Percentiles rank a stretch among this genome's conserved stretches.
Conservation (phyloP, 2,329 filamentous ascomycete species). For the Hymenoscyphus albidus region DNA sequence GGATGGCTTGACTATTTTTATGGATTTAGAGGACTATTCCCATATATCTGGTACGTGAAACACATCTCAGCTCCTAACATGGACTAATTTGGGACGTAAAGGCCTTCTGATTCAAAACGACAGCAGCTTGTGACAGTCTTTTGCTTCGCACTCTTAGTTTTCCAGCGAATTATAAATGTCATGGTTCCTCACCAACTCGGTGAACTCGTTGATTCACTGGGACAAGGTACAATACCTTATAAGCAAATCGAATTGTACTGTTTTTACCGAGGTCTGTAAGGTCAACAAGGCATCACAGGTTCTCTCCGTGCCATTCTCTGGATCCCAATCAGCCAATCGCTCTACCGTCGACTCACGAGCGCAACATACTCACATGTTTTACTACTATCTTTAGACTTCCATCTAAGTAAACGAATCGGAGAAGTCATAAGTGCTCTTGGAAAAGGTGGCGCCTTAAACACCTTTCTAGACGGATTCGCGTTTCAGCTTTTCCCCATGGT, state of each 20-base stretch:
- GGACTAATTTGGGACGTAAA: not conserved
- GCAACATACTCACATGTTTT: constrained; percentile 10
- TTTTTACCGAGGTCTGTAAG: constrained; percentile 11
- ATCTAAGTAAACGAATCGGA: constrained; percentile 15
- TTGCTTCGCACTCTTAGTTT: constrained; percentile 8
- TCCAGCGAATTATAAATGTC: constrained; percentile 12
- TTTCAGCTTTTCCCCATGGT: constrained; percentile 18
- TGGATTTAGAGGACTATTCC: constrained; percentile 12
- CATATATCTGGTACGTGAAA: constrained; percentile 14
- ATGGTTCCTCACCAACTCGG: constrained; percentile 15
- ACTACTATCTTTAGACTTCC: constrained; percentile 12
- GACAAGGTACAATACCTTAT: constrained; percentile 9
- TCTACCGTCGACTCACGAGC: constrained; percentile 9
- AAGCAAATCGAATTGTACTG: constrained; percentile 9
- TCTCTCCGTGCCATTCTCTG: constrained; percentile 13
- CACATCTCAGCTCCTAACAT: not conserved
- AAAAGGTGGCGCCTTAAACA: constrained; percentile 14
- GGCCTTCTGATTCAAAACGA: constrained; percentile 13
- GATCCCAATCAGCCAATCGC: constrained; percentile 16
- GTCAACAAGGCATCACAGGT: constrained; percentile 14
- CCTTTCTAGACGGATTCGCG: constrained; percentile 14
- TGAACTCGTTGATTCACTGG: constrained; percentile 7
- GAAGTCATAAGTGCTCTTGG: constrained; percentile 14
- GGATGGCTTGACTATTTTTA: constrained; percentile 15
- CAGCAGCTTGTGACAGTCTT: constrained; percentile 10